Percentiles rank a stretch among this genome's conserved stretches.
Conservation (phyloP, 2,329 filamentous ascomycete species). For the Berkeleyomyces rouxiae region DNA sequence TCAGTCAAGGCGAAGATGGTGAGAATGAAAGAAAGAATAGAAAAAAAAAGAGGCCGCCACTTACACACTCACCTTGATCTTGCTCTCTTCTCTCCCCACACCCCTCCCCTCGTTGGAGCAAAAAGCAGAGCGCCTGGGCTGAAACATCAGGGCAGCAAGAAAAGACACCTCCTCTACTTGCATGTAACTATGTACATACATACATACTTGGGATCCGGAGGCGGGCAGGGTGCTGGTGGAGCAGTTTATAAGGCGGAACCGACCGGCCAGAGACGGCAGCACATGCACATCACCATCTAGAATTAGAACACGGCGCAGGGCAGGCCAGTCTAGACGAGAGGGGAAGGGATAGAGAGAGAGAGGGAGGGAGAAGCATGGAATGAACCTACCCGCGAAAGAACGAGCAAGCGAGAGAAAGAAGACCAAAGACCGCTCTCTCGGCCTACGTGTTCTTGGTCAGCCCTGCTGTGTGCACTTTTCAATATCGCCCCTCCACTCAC, state of each 20-base stretch:
- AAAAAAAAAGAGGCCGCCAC: background rate
- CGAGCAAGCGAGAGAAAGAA: background rate
- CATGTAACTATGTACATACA: no score
- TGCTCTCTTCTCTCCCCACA: background rate
- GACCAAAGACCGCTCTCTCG: background rate
- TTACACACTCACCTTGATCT: background rate
- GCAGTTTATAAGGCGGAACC: background rate
- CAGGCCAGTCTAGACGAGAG: background rate
- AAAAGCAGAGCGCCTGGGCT: background rate
- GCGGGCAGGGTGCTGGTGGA: background rate
- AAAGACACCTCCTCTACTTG: background rate
- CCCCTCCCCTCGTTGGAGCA: background rate
- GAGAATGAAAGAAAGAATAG: background rate
- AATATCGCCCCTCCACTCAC: no score
- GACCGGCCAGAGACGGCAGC: background rate
- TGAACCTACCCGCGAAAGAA: background rate
- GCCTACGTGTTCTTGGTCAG: background rate
- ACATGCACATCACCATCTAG: background rate
- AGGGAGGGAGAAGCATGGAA: background rate
- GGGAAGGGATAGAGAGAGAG: background rate
- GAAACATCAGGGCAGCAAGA: background rate
- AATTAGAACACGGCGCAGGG: background rate
- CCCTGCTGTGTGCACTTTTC: no score
- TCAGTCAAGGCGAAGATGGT: background rate
- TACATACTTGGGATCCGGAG: no score